Conservation (phyloP, 305 asterid genomes). For the Fraxinus sp. region DNA sequence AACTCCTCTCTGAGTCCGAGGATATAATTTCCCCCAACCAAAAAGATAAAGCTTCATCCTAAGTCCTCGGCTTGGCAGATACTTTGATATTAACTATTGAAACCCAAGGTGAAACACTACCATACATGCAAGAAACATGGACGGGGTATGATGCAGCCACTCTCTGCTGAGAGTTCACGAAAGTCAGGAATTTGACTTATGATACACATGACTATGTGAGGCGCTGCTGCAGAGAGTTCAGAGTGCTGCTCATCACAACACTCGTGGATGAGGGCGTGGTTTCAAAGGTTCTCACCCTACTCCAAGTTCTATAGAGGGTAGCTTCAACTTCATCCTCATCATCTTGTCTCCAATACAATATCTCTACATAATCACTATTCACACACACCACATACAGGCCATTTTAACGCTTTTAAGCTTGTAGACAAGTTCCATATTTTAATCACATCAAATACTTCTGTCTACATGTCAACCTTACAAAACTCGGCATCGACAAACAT, state of each 20-base stretch:
- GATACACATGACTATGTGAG: neutral
- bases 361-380: neutral
- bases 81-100: neutral
- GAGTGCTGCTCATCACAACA: neutral
- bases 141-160: neutral
- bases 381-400: neutral
- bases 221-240: neutral
- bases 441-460: neutral
- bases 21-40: neutral
- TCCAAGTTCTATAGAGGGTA: neutral
- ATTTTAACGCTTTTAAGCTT: neutral
- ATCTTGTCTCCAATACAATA: neutral
- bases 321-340: neutral
- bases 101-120: neutral
- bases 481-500: neutral
- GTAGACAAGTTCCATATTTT: neutral
- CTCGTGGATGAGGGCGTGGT: neutral
- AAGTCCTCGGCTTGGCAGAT: neutral
- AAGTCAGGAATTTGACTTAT: neutral
- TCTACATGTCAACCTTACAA: neutral
- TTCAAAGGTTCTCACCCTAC: neutral
- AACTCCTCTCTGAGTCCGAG: neutral
- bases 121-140: neutral
- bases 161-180: neutral
- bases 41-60: neutral